Conservation (phyloP, 352 stramenopile species). For the Nothophytophthora sp. region DNA sequence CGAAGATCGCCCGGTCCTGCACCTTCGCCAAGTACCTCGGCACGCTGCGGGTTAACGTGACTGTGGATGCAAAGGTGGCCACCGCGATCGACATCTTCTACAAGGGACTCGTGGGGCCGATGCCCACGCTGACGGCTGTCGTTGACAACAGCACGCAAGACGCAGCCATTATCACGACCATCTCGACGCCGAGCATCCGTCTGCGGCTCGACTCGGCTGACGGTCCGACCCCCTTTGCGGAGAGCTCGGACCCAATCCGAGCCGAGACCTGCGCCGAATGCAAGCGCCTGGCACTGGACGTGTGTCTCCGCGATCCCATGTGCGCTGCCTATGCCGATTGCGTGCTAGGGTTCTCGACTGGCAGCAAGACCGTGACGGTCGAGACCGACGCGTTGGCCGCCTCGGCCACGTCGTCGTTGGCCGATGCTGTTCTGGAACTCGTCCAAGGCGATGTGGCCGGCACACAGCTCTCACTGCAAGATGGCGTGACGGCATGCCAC, state of each 20-base stretch:
- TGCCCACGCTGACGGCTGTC: conserved; percentile 36
- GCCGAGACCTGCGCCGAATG: conserved; percentile 31
- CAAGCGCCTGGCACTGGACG: conserved; percentile 37
- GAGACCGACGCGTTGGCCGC: background rate
- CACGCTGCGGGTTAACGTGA: conserved; percentile 25
- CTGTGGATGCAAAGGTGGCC: conserved; percentile 12
- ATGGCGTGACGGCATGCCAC: conserved; percentile 36
- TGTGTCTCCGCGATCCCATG: conserved; percentile 47
- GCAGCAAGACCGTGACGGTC: conserved; percentile 10
- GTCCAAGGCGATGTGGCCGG: conserved; percentile 29
- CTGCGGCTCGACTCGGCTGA: conserved; percentile 33
- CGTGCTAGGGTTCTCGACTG: too few species aligned
- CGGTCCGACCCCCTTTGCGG: conserved; percentile 13
- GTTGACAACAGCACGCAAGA: conserved; percentile 1
- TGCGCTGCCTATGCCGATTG: conserved; percentile 61
- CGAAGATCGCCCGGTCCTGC: conserved; percentile 37
- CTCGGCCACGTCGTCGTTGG: conserved; percentile 11
- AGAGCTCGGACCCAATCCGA: conserved; percentile 3
- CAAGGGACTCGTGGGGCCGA: conserved; percentile 47
- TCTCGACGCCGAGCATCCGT: conserved; percentile 23
- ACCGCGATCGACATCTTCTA: conserved; percentile 40
- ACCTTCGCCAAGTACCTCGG: conserved; percentile 52
- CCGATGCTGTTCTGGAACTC: conserved; percentile 38
- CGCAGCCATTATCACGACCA: conserved; percentile 5
- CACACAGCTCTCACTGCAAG: conserved; percentile 29